These are phyloP conservation scores for Theobroma cacao DNA, from an alignment of 345 rosid genomes.

Conservation along the genomic window DNA sequence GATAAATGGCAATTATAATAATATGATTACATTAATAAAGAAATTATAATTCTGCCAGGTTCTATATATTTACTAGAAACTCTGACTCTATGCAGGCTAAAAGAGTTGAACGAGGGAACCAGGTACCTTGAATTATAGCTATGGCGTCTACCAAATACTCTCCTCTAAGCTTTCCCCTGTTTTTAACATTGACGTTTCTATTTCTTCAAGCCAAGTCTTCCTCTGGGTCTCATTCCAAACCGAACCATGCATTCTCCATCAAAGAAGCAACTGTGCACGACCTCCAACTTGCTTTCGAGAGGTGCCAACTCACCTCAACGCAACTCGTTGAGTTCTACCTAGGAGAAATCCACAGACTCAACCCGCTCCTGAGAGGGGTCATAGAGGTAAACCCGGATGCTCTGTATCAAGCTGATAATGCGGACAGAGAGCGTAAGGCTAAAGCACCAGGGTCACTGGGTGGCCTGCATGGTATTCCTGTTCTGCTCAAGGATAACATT, in stretches of 20 bases:
- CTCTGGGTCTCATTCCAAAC: neutral
- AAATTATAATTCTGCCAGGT: neutral
- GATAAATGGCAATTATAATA: neutral
- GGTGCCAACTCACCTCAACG: conserved; percentile 38
- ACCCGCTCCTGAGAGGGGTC: conserved; percentile 34
- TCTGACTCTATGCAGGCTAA: neutral
- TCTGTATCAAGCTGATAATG: conserved; percentile 30
- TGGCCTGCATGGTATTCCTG: conserved; percentile 49
- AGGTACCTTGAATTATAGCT: neutral
- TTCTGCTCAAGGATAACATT: conserved; percentile 54
- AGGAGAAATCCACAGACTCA: conserved; percentile 27
- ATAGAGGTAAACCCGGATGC: conserved; percentile 46
- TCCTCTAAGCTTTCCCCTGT: neutral
- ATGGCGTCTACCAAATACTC: neutral
- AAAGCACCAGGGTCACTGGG: conserved; percentile 3
- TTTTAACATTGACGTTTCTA: neutral
- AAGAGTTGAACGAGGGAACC: neutral
- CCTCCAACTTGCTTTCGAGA: conserved; percentile 31
- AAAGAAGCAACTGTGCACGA: conserved; percentile 41
- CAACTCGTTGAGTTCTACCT: conserved; percentile 37
- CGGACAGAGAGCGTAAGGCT: conserved; percentile 33
- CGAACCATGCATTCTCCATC: conserved; percentile 8
- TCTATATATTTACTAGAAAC: neutral
- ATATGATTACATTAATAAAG: neutral
- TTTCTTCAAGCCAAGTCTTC: neutral